Conservation (phyloP, 257 asterid genomes). For the Asclepias syriaca region DNA sequence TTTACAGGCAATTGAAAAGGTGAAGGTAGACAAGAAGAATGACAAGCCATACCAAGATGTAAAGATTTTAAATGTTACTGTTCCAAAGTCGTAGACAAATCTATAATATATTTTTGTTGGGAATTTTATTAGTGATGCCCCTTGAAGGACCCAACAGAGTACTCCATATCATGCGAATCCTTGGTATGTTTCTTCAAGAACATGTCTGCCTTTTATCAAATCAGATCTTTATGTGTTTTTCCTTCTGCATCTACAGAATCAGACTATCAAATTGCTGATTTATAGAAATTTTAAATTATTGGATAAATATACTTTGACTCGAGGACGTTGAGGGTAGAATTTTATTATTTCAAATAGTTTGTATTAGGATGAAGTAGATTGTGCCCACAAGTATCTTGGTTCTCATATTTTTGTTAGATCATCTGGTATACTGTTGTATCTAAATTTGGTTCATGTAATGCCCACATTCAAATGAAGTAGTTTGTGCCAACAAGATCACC, state of each 20-base stretch:
- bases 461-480: not conserved
- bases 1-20: slow-evolving; percentile 83
- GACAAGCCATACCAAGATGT: slow-evolving; percentile 94
- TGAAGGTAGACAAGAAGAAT: slow-evolving; percentile 80
- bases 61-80: slow-evolving; percentile 83
- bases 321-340: not conserved
- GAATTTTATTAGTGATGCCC: not conserved
- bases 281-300: not conserved
- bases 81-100: slow-evolving; percentile 49
- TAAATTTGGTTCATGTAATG: too few relatives aligned
- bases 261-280: too few relatives aligned
- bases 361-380: not conserved
- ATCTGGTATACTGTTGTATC: too few relatives aligned
- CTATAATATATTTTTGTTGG: not conserved
- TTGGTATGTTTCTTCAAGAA: not conserved
- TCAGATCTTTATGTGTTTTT: not conserved
- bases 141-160: not conserved
- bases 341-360: not conserved
- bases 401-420: not conserved
- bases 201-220: not conserved
- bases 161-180: not conserved
- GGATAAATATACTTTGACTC: not conserved
- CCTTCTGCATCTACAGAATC: not conserved
- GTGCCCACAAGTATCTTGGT: not conserved
- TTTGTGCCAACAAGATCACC: too few relatives aligned